Conservation (phyloP, 192 early-diverging fungal species). For the Backusella sp. region DNA sequence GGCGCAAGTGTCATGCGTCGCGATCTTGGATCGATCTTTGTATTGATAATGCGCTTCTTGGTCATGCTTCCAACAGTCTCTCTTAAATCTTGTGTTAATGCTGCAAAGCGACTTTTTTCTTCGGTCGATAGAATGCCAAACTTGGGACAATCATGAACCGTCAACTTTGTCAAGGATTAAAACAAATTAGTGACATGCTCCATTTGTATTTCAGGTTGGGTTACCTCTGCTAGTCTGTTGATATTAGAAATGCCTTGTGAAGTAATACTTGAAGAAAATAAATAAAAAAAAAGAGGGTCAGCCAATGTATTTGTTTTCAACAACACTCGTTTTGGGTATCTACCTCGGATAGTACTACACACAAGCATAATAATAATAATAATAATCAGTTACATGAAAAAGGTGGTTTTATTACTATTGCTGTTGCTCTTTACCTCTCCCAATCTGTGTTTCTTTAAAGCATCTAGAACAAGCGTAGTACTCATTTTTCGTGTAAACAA, state of each 20-base stretch:
- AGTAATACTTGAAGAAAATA: not conserved
- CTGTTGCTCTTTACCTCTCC: not conserved
- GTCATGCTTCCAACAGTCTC: not conserved
- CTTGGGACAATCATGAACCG: not conserved
- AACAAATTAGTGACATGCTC: not conserved
- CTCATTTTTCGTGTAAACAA: not conserved
- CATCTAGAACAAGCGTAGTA: not conserved
- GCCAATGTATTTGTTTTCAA: not conserved
- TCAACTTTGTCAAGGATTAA: not conserved
- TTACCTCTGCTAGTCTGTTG: not conserved
- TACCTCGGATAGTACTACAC: not conserved
- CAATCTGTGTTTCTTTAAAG: slow-evolving; percentile 1
- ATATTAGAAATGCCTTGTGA: not conserved
- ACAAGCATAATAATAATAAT: not conserved
- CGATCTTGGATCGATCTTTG: not conserved
- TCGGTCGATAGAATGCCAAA: not conserved
- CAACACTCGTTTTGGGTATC: not conserved
- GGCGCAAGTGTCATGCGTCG: not conserved
- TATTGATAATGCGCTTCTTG: not conserved
- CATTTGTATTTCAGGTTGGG: not conserved
- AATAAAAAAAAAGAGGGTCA: not conserved
- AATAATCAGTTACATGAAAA: not conserved
- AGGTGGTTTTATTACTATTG: not conserved
- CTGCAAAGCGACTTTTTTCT: not conserved
- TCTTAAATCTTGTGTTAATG: slow-evolving; percentile 2